Evolutionary conservation across 129 eudicot genomes (phyloP).

Genomic region (Solidago caesia): DNA sequence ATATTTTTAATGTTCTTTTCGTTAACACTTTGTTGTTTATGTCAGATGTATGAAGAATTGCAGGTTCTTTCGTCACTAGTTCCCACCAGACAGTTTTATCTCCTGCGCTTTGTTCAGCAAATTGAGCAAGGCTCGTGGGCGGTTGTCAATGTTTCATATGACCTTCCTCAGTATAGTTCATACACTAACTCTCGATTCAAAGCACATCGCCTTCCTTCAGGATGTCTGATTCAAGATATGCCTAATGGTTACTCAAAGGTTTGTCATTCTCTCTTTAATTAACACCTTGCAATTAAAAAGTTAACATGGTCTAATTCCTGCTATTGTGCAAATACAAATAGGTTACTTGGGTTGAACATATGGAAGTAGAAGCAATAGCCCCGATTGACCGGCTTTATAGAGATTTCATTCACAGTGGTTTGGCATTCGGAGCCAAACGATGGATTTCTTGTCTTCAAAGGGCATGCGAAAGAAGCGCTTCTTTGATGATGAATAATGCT

Average conservation of each 20-base stretch:
- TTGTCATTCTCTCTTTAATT: not conserved
- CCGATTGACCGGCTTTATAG: constrained; percentile 43
- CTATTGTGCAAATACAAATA: not conserved
- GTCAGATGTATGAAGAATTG: constrained; percentile 60
- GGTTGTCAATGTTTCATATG: constrained; percentile 60
- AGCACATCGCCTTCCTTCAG: constrained; percentile 59
- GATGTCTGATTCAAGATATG: constrained; percentile 73
- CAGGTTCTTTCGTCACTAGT: constrained; percentile 70
- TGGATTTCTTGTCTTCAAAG: constrained; percentile 66
- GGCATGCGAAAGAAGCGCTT: constrained; percentile 48
- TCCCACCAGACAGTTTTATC: constrained; percentile 42
- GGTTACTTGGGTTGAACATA: constrained; percentile 75
- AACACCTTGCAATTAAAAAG: too few species aligned
- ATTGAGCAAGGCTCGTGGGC: constrained; percentile 67
- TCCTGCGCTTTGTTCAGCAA: constrained; percentile 64
- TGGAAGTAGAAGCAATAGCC: constrained; percentile 47
- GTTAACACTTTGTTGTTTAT: not conserved
- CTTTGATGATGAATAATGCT: constrained; percentile 30
- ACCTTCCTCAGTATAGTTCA: constrained; percentile 37
- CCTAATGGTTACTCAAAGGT: constrained; percentile 69
- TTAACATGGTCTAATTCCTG: not conserved
- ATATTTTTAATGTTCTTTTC: not conserved
- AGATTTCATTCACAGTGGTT: constrained; percentile 46
- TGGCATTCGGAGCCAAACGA: constrained; percentile 60
- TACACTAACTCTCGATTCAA: constrained; percentile 32